Conservation (phyloP, 345 rosid species). For the Bruguiera parviflora region DNA sequence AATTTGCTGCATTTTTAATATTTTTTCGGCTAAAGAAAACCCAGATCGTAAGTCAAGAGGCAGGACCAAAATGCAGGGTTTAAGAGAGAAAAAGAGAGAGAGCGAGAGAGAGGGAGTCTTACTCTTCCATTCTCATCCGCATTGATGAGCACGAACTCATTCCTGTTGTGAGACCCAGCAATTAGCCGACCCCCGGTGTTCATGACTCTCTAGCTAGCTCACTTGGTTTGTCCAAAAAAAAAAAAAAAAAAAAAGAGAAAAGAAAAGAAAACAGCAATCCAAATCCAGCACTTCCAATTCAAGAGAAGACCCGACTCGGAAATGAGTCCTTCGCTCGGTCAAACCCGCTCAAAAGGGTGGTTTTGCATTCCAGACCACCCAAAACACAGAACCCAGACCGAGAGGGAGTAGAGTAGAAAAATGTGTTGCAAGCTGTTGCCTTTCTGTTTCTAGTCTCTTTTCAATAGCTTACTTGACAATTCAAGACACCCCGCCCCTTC, state of each 20-base stretch:
- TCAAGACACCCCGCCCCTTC: background rate
- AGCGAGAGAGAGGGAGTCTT: constrained; percentile 16
- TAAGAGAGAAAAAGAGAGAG: background rate
- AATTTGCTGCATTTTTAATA: background rate
- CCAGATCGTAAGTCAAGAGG: constrained; percentile 38
- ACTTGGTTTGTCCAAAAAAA: background rate
- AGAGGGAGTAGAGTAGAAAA: too few relatives aligned
- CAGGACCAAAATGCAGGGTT: constrained; percentile 8
- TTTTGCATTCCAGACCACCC: constrained; percentile 5
- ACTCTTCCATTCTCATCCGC: constrained; percentile 86
- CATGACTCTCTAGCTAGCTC: constrained; percentile 33
- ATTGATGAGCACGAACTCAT: constrained; percentile 89
- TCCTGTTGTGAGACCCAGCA: constrained; percentile 95
- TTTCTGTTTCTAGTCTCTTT: background rate
- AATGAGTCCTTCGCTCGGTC: constrained; percentile 6
- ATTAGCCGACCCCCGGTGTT: constrained; percentile 86
- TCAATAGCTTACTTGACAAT: background rate
- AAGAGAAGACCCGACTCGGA: constrained; percentile 11
- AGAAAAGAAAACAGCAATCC: constrained; percentile 9
- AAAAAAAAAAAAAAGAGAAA: background rate
- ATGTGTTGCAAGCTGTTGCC: too few relatives aligned
- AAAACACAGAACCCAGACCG: background rate
- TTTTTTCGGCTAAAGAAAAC: background rate
- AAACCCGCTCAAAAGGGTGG: constrained; percentile 1
- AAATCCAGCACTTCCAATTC: constrained; percentile 10